Base-by-base conservation (phyloP, 306 rosid genomes). In the Trifolium repens region DNA sequence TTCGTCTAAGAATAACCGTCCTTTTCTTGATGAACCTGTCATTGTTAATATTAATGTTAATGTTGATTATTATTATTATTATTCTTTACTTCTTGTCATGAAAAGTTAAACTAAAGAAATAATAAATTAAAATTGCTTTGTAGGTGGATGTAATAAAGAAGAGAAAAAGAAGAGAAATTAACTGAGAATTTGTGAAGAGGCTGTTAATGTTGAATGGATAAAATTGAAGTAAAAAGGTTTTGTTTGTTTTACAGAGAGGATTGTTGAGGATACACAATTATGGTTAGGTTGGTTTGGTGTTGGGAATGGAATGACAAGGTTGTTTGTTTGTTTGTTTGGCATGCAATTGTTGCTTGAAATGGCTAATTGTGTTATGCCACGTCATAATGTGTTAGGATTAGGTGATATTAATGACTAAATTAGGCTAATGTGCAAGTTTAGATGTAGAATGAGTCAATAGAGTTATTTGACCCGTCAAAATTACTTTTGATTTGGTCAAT, bases 11-110 rank as follows among this genome's bases (percentile, higher is more conserved):
- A 90, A 80, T 8, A 17, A 3, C 1, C 9, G 60, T 4, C 80
- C 80, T 40, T 54, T 61, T 58, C 69, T 84, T 0, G 86, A 81
- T 57, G 94, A 81, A 5, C 86, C 83, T 72, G 79, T 77, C 87
- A 66, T 68, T 46, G 0, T 55, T 68, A 9, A 3, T 80, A 27
- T 81, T 74, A 58, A 24, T 15, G 15, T 15, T 14, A 61, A 32
- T 32, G 6, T 32, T 32, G 17, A 26, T 15, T 69, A 6, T 79
- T 83, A 37, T 32, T 32, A 32, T 63, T 46, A 4, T 79, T 83
- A 44, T 77, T 70, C 80, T 49, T 74, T 74, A 42, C 70, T 42
- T 69, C 44, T 17, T 8, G 30, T 72, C 81, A 81, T 72, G 15
- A 60, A 78, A 72, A 53, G 37, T 59, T 3, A 4, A 53, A 46